Evolutionary conservation across 495 filamentous ascomycete genomes (phyloP).

Genomic region (Tirmania nivea): DNA sequence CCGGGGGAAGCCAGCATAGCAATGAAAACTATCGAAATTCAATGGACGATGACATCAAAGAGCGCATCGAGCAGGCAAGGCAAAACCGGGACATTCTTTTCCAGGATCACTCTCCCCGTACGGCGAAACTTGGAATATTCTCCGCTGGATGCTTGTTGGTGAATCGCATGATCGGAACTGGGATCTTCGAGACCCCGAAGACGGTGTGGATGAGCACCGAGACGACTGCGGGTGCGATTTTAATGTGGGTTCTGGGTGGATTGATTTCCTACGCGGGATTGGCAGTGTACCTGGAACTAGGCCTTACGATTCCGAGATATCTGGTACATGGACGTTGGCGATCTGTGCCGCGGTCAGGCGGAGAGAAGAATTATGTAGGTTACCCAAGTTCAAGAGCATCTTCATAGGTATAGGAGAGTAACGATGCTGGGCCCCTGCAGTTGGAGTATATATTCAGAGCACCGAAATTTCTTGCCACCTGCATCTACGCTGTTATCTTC

Average conservation of each 20-base stretch:
- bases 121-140: slow-evolving; percentile 19
- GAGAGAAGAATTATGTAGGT: slow-evolving; percentile 32
- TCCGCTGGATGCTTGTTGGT: slow-evolving; percentile 27
- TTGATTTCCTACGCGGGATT: slow-evolving; percentile 24
- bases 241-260: slow-evolving; percentile 24
- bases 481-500: slow-evolving; percentile 27
- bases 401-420: neutral
- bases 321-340: slow-evolving; percentile 14
- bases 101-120: neutral
- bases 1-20: no score
- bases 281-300: slow-evolving; percentile 29
- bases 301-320: slow-evolving; percentile 23
- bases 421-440: slow-evolving; percentile 10
- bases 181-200: slow-evolving; percentile 31
- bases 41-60: no score
- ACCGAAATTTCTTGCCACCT: slow-evolving; percentile 23
- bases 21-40: no score
- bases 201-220: slow-evolving; percentile 27
- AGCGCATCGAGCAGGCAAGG: neutral
- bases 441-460: slow-evolving; percentile 25
- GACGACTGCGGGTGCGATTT: slow-evolving; percentile 25
- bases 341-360: slow-evolving; percentile 28
- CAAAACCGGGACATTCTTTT: neutral
- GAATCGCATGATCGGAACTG: slow-evolving; percentile 14
- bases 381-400: neutral